These are phyloP conservation scores for Suhomyces yuchorum DNA, from an alignment of 1,139 yeast genomes.

Conservation along the genomic window DNA sequence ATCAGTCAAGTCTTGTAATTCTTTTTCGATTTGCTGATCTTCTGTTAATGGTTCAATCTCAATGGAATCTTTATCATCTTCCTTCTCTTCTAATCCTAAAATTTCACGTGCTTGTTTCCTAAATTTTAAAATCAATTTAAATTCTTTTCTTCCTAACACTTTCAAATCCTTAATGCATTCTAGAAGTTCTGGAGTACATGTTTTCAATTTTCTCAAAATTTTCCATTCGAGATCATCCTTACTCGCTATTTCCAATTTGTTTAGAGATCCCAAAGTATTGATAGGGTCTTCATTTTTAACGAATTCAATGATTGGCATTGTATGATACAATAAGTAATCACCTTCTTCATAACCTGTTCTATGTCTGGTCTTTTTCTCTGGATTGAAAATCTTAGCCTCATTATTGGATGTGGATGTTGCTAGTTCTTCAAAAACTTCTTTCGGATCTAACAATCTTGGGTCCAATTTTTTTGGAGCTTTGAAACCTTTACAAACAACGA, in stretches of 20 bases:
- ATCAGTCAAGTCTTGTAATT: conserved; percentile 70
- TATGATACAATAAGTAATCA: conserved; percentile 76
- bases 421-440: conserved; percentile 90
- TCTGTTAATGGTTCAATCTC: conserved; percentile 78
- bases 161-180: conserved; percentile 89
- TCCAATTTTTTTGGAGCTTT: conserved; percentile 95
- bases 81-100: conserved; percentile 65
- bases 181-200: conserved; percentile 73
- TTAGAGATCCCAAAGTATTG: conserved; percentile 72
- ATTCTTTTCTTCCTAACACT: conserved; percentile 92
- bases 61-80: conserved; percentile 48
- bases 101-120: conserved; percentile 82
- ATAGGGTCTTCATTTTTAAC: conserved; percentile 82
- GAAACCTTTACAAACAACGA: conserved; percentile 93
- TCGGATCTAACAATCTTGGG: conserved; percentile 89
- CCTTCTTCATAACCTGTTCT: conserved; percentile 98
- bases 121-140: conserved; percentile 81
- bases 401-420: conserved; percentile 76
- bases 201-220: conserved; percentile 66
- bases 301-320: conserved; percentile 76
- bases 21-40: conserved; percentile 87
- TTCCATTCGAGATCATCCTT: conserved; percentile 73
- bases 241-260: conserved; percentile 53
- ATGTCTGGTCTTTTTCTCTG: conserved; percentile 85
- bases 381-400: conserved; percentile 91